These are phyloP conservation scores for Pseudonitzschia delicatissima DNA, from an alignment of 108 stramenopile species.

Conservation along the genomic window DNA sequence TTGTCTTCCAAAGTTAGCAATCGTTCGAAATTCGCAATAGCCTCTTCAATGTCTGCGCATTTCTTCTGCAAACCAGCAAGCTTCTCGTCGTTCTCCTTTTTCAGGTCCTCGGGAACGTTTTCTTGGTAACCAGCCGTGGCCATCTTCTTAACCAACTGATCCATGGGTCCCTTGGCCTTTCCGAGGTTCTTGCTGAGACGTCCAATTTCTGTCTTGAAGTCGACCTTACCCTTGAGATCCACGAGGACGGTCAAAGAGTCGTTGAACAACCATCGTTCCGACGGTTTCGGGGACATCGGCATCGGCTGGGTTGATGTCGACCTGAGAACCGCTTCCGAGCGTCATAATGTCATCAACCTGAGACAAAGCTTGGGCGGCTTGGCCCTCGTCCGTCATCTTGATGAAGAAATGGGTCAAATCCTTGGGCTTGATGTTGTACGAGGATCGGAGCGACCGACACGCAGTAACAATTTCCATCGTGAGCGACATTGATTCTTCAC, in stretches of 20 bases:
- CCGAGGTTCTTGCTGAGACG: conserved; percentile 81
- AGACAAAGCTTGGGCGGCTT: conserved; percentile 34
- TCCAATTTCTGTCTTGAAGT: conserved; percentile 89
- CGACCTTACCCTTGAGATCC: conserved; percentile 94
- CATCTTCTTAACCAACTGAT: conserved; percentile 70
- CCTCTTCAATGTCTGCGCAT: conserved; percentile 68
- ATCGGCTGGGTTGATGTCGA: conserved; percentile 62
- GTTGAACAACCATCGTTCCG: conserved; percentile 79
- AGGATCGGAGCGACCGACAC: conserved; percentile 74
- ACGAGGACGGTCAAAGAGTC: conserved; percentile 85
- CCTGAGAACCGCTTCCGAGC: conserved; percentile 67
- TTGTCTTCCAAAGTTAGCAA: conserved; percentile 61
- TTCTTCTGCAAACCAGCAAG: conserved; percentile 73
- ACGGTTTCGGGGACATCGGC: conserved; percentile 62
- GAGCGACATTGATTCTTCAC: conserved; percentile 71
- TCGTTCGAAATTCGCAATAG: conserved; percentile 78
- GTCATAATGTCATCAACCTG: conserved; percentile 79
- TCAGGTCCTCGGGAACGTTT: conserved; percentile 68
- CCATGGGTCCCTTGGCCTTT: conserved; percentile 49
- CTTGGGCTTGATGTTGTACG: conserved; percentile 86
- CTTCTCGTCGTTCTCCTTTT: conserved; percentile 61
- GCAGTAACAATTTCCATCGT: conserved; percentile 84
- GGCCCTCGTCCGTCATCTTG: conserved; percentile 54
- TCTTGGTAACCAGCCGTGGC: conserved; percentile 66
- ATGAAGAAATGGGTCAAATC: conserved; percentile 81